Evolutionary conservation across 2,329 filamentous ascomycete species (phyloP), one percentile per base, ranked within the genome.

Genomic region (Scedosporium aurantiacum): DNA sequence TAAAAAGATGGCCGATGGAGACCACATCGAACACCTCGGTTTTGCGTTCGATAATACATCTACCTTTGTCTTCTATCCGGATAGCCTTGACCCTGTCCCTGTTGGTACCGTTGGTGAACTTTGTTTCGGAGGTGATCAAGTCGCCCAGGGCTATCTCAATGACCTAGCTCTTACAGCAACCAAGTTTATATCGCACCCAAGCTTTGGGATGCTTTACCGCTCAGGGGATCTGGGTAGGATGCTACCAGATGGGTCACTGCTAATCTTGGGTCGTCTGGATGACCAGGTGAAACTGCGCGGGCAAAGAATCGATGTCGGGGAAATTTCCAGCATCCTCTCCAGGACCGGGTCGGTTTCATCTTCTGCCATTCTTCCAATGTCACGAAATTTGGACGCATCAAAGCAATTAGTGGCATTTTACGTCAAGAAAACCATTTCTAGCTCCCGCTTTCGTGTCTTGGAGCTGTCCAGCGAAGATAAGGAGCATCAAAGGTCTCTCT

Each of bases 121-220:
- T 5, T 95, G 89, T 68, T 94, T 96, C 70, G 91, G 90, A 14
- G 92, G 91, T 10, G 83, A 89, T 57, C 91, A 96, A 72, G 84
- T 96, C 4, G 86, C 84, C 50, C 78, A 81, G 45, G 90, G 90
- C 1, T 96, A 93, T 68, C 77, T 94, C 28, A 84, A 87, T 62
- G 78, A 82, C 71, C 79, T 83, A 0, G 78, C 81, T 3, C 73
- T 89, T 47, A 90, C 87, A 0, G 71, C 76, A 0, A 73, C 79
- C 12, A 90, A 86, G 66, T 90, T 96, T 63, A 78, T 93, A 57
- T 65, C 83, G 0, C 88, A 95, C 68, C 79, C 85, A 0, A 63
- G 70, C 0, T 88, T 84, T 69, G 91, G 91, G 1, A 82, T 85
- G 1, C 73, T 97, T 0, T 96, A 96, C 69, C 83, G 89, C 12